Conservation (phyloP, 352 stramenopile genomes). For the Aphanomyces cochlioides region DNA sequence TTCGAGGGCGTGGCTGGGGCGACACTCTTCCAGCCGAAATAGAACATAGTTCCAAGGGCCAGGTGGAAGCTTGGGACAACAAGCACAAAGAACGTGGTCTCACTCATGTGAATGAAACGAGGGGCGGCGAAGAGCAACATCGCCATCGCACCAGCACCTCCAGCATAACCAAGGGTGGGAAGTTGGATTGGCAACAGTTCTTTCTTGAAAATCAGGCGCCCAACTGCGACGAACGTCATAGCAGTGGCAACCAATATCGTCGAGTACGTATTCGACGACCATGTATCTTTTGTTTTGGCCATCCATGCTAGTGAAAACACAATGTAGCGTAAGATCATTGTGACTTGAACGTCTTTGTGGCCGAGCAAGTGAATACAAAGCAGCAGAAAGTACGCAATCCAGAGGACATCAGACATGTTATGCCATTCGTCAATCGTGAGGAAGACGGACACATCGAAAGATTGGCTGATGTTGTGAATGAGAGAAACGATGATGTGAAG, state of each 20-base stretch:
- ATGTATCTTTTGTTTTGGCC: conserved; percentile 80
- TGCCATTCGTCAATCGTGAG: conserved; percentile 76
- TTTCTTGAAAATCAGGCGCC: conserved; percentile 39
- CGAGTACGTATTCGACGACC: conserved; percentile 70
- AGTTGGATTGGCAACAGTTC: not conserved
- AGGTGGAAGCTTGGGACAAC: conserved; percentile 8
- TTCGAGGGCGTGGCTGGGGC: not conserved
- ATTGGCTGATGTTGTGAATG: conserved; percentile 77
- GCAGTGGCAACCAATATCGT: conserved; percentile 55
- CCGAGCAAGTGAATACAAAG: conserved; percentile 84
- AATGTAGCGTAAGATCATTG: conserved; percentile 81
- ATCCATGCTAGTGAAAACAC: conserved; percentile 79
- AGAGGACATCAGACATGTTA: conserved; percentile 85
- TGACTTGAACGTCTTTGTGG: conserved; percentile 68
- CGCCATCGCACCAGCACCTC: not conserved
- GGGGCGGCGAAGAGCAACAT: not conserved
- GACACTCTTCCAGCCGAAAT: conserved; percentile 19
- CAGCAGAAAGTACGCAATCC: conserved; percentile 76
- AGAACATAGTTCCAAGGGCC: conserved; percentile 6
- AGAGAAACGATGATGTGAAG: conserved; percentile 75
- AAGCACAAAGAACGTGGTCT: conserved; percentile 2
- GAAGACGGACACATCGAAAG: conserved; percentile 61
- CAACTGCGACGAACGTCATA: conserved; percentile 53
- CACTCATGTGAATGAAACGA: not conserved
- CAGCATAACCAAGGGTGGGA: not conserved